These are phyloP conservation scores for Pluteus cervinus DNA, from an alignment of 768 basidiomycete genomes.

Conservation along the genomic window DNA sequence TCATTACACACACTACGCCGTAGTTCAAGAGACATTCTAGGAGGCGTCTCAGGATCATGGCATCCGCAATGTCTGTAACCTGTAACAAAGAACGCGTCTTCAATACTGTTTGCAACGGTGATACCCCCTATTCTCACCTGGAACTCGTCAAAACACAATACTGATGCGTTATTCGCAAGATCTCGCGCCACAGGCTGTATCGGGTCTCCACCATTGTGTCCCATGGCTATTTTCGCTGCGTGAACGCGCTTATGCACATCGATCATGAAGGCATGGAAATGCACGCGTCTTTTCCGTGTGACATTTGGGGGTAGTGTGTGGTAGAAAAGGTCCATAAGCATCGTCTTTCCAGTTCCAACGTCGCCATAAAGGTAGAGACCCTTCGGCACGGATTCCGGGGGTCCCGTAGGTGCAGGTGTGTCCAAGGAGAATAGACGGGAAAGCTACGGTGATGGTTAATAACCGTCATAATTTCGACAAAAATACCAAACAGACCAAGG, in stretches of 20 bases:
- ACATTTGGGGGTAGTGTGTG: constrained; percentile 66
- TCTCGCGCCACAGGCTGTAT: constrained; percentile 85
- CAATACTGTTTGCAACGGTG: background rate
- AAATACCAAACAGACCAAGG: constrained; percentile 29
- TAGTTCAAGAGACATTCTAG: constrained; percentile 81
- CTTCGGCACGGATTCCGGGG: constrained; percentile 59
- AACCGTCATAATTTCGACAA: constrained; percentile 19
- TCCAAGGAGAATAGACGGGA: constrained; percentile 41
- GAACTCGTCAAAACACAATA: constrained; percentile 97
- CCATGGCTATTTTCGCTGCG: constrained; percentile 68
- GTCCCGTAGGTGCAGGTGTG: constrained; percentile 25
- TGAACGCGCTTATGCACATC: constrained; percentile 95
- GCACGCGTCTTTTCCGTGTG: constrained; percentile 78
- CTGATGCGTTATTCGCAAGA: constrained; percentile 74
- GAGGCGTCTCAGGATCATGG: constrained; percentile 92
- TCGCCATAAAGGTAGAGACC: constrained; percentile 95
- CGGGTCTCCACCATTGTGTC: constrained; percentile 68
- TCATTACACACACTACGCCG: constrained; percentile 93
- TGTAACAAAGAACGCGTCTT: constrained; percentile 18
- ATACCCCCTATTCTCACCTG: constrained; percentile 47
- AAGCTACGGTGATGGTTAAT: constrained; percentile 26
- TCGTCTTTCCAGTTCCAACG: constrained; percentile 96
- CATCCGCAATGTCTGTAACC: constrained; percentile 97
- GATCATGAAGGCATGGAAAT: constrained; percentile 99
- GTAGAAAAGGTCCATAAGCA: constrained; percentile 99